Percentiles rank a stretch among this genome's conserved stretches.
These are phyloP conservation scores for Cyclostephanos tholiformis DNA, from an alignment of 108 stramenopile species.

Conservation along the genomic window DNA sequence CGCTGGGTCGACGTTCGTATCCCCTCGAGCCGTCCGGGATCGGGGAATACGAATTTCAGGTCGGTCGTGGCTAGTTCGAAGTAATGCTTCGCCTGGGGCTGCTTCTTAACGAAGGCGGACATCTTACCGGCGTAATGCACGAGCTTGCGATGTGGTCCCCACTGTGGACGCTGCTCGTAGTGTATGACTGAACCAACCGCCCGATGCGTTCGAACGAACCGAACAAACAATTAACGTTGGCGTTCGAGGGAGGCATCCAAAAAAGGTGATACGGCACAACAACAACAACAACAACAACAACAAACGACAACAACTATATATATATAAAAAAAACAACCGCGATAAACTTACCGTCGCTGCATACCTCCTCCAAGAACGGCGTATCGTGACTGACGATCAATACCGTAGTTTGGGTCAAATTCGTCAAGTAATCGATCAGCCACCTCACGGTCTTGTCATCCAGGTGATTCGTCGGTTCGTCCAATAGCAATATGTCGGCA, in stretches of 20 bases:
- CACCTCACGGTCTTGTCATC: conserved; percentile 87
- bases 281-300: too few relatives aligned
- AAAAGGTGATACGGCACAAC: too few relatives aligned
- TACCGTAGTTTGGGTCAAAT: conserved; percentile 85
- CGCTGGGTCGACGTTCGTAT: conserved; percentile 95
- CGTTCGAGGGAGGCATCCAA: too few relatives aligned
- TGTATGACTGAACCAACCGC: conserved; percentile 70
- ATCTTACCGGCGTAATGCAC: conserved; percentile 93
- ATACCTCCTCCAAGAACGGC: conserved; percentile 89
- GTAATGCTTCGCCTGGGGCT: conserved; percentile 96
- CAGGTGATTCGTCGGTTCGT: conserved; percentile 91
- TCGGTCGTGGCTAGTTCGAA: conserved; percentile 90
- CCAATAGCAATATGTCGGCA: conserved; percentile 93
- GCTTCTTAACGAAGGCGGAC: conserved; percentile 87
- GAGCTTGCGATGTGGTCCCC: conserved; percentile 91
- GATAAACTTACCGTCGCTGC: conserved; percentile 66
- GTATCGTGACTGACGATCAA: conserved; percentile 95
- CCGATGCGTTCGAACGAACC: too few relatives aligned
- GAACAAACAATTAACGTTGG: too few relatives aligned
- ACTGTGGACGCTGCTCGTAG: conserved; percentile 87
- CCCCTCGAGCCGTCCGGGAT: conserved; percentile 93
- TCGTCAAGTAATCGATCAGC: conserved; percentile 80
- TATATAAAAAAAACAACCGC: background rate
- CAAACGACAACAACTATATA: too few relatives aligned
- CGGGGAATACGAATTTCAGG: conserved; percentile 87